phyloP scores from a whole-genome alignment of 73 alveolate genomes.

The Uronychia setigera region DNA sequence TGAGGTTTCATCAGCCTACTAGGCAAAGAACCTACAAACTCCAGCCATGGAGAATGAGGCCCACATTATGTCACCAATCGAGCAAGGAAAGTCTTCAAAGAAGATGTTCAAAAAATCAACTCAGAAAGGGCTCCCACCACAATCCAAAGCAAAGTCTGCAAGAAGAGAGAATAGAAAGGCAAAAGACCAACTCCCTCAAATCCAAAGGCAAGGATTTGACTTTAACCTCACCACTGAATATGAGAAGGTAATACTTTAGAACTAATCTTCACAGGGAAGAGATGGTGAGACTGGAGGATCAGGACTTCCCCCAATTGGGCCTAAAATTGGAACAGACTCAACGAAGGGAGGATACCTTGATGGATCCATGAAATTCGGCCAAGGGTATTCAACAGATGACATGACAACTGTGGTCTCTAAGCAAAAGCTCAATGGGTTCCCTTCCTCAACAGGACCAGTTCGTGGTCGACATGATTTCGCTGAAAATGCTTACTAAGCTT shows the following conservation, averaged over 20 bases:
- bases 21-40: neutral
- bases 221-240: neutral
- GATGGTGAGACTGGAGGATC: neutral
- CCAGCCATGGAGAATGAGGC: neutral
- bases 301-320: too few relatives aligned
- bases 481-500: neutral
- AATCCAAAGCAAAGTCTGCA: neutral
- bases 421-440: neutral
- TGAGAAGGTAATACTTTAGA: neutral
- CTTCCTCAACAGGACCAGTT: neutral
- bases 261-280: neutral
- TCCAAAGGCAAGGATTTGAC: neutral
- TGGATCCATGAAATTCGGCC: neutral
- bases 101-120: neutral
- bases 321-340: neutral
- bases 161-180: neutral
- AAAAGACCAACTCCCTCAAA: neutral
- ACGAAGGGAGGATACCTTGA: neutral
- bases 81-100: neutral
- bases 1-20: neutral
- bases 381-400: neutral
- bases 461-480: neutral
- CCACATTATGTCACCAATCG: neutral
- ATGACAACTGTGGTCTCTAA: neutral
- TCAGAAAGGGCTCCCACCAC: neutral